Evolutionary conservation across 2,329 filamentous ascomycete species (phyloP).

Genomic region (Fusarium poae): DNA sequence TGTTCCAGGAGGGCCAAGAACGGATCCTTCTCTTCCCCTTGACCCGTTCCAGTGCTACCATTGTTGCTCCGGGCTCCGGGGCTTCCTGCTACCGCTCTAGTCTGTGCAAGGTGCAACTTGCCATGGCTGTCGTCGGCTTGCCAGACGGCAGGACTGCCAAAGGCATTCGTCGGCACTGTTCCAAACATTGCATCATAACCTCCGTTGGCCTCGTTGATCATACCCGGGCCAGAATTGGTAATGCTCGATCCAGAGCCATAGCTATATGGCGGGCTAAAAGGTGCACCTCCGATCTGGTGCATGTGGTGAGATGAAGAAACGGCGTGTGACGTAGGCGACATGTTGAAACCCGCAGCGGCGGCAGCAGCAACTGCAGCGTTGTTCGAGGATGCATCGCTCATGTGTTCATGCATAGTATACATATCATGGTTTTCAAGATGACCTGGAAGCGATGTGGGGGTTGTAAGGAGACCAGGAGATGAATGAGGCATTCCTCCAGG

Average conservation of each 20-base stretch:
- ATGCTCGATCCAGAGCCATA: slow-evolving; percentile 52
- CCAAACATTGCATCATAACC: slow-evolving; percentile 72
- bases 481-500: slow-evolving; percentile 54
- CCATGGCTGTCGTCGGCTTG: slow-evolving; percentile 56
- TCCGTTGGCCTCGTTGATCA: slow-evolving; percentile 52
- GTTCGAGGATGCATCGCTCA: slow-evolving; percentile 53
- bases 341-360: slow-evolving; percentile 55
- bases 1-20: slow-evolving; percentile 85
- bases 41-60: slow-evolving; percentile 62
- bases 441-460: slow-evolving; percentile 54
- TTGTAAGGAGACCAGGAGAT: slow-evolving; percentile 57
- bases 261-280: slow-evolving; percentile 60
- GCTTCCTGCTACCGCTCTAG: slow-evolving; percentile 49
- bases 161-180: slow-evolving; percentile 65
- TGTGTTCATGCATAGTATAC: slow-evolving; percentile 53
- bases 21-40: slow-evolving; percentile 79
- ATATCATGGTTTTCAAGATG: slow-evolving; percentile 54
- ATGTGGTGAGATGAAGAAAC: slow-evolving; percentile 47
- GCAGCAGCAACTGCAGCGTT: slow-evolving; percentile 54
- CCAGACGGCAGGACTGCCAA: slow-evolving; percentile 66
- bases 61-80: slow-evolving; percentile 65
- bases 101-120: slow-evolving; percentile 40
- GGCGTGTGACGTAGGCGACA: slow-evolving; percentile 43
- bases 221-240: slow-evolving; percentile 47
- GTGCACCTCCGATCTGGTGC: slow-evolving; percentile 49